A percentile compares a stretch with the other conserved stretches of the same genome.
These are phyloP conservation scores for Huntiella abstrusa DNA, from an alignment of 2,329 filamentous ascomycete species.

Conservation along the genomic window DNA sequence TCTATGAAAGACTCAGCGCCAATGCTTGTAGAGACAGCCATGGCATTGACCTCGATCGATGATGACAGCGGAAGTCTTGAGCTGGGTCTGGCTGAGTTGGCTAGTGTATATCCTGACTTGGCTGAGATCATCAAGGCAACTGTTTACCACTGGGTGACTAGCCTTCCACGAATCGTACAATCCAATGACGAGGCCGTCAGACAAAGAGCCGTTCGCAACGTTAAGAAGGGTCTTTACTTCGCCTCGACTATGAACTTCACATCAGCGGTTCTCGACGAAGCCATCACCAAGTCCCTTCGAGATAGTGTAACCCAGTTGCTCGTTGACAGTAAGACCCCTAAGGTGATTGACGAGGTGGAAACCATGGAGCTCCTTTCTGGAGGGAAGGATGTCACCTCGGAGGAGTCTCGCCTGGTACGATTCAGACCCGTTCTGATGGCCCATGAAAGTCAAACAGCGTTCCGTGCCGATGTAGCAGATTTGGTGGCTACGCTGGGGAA, in stretches of 20 bases:
- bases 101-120: slow-evolving; percentile 42
- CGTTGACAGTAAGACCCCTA: slow-evolving; percentile 16
- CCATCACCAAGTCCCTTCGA: slow-evolving; percentile 48
- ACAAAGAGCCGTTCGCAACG: slow-evolving; percentile 49
- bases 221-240: slow-evolving; percentile 54
- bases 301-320: slow-evolving; percentile 42
- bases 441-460: slow-evolving; percentile 46
- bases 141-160: slow-evolving; percentile 63
- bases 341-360: slow-evolving; percentile 18
- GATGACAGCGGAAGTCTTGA: slow-evolving; percentile 20
- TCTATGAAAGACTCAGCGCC: slow-evolving; percentile 50
- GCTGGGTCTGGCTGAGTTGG: slow-evolving; percentile 40
- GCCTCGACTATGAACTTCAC: slow-evolving; percentile 44
- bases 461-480: slow-evolving; percentile 35
- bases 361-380: slow-evolving; percentile 9
- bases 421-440: slow-evolving; percentile 46
- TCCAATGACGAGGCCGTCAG: slow-evolving; percentile 65
- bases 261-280: slow-evolving; percentile 46
- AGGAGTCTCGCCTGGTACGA: neutral
- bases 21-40: slow-evolving; percentile 64
- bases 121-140: slow-evolving; percentile 47
- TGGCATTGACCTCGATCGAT: slow-evolving; percentile 37
- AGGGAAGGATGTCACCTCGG: neutral
- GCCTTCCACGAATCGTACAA: slow-evolving; percentile 68
- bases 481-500: slow-evolving; percentile 38